A percentile compares a stretch with the other conserved stretches of the same genome.
These are phyloP conservation scores for Phaeotremella skinneri DNA, from an alignment of 768 basidiomycete species.

Conservation along the genomic window DNA sequence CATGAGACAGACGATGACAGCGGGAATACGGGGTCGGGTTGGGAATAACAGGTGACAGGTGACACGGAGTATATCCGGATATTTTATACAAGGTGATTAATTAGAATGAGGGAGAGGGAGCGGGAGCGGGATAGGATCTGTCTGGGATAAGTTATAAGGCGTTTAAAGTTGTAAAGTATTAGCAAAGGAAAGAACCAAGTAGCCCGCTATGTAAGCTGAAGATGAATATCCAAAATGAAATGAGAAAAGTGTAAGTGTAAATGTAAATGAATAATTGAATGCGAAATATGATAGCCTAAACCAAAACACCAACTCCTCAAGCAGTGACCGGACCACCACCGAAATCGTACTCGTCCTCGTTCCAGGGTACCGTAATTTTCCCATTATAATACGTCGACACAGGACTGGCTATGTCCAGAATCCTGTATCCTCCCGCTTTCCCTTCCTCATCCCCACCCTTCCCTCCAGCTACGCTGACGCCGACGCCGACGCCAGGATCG, in stretches of 20 bases:
- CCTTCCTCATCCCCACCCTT: neutral
- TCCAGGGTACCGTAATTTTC: slow-evolving; percentile 3
- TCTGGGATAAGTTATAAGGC: neutral
- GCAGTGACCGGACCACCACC: neutral
- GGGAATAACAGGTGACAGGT: too few species aligned
- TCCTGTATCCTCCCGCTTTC: neutral
- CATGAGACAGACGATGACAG: too few species aligned
- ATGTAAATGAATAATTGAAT: too few species aligned
- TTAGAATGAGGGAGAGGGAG: too few species aligned
- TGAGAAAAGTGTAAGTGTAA: too few species aligned
- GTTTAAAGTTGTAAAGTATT: neutral
- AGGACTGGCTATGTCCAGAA: neutral
- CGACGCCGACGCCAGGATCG: too few species aligned
- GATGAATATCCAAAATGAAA: neutral
- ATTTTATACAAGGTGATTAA: too few species aligned
- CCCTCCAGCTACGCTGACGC: neutral
- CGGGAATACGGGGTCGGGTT: too few species aligned
- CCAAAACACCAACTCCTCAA: neutral
- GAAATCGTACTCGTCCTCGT: slow-evolving; percentile 2
- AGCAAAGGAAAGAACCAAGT: neutral
- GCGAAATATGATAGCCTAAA: neutral
- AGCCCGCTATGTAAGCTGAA: neutral
- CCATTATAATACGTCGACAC: slow-evolving; percentile 1
- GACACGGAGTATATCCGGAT: too few species aligned
- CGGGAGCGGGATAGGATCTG: neutral